Base-by-base conservation (phyloP, 768 basidiomycete genomes). In the Podaxis mareebaensis region DNA sequence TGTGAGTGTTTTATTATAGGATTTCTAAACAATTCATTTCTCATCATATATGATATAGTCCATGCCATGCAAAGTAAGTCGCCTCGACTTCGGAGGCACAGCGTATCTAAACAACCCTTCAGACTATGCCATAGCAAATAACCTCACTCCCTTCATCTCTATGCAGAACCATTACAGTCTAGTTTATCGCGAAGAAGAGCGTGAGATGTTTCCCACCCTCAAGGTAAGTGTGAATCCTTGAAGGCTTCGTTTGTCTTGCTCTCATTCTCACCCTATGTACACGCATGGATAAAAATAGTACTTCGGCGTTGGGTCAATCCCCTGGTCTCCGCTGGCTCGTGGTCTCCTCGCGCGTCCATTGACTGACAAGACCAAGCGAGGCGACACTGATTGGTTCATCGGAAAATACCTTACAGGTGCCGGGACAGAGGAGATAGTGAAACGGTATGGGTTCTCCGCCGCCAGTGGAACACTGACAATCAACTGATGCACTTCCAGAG, bases 91-190 rank as follows among this genome's bases (percentile, higher is more conserved):
- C 30, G 46, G 11, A 17, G 0, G 1, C 17, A 22, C 24, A n/a
- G 5, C 6, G 3, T 28, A 40, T 3, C 38, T 54, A 15, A 52
- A 30, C 40, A 30, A 22, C 3, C 1, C 17, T 22, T 58, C 20
- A 86, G 85, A 85, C 68, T 88, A 88, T 66, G 87, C 86, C 0
- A 82, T 87, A 58, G 69, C 77, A 40, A 82, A 89, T 72, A 79
- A 80, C 7, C 72, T 85, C 1, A 84, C 83, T 0, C 83, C 81
- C 5, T 88, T 88, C 74, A 83, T 88, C 65, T 84, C 85, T 1
- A 87, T 89, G 86, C 87, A 88, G 73, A 88, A 89, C 67, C 83
- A 85, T 66, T 81, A 89, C 70, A 84, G 71, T 62, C 72, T 86
- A 22, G 67, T 85, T 11, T 89, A 89, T 67, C 76, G 88, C 7